Base-by-base conservation (phyloP, 306 rosid species). In the Sophora flavescens region DNA sequence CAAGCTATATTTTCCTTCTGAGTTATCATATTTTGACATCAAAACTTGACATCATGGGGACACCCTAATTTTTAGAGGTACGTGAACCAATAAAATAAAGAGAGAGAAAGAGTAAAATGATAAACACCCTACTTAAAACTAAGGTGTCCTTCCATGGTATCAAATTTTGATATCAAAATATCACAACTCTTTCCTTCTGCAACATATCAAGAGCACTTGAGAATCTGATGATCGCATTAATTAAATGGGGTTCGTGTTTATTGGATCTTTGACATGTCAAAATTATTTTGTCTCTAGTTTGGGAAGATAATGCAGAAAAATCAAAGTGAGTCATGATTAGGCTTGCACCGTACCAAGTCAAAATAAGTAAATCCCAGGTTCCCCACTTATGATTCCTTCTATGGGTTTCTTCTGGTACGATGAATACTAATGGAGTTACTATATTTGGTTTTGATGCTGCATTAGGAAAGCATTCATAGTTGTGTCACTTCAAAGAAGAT, bases 181-280 rank as follows among this genome's bases (percentile, higher is more conserved):
- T n/a, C n/a, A n/a, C n/a, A n/a, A n/a, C n/a, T n/a, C n/a, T 22
- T 22, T 22, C 22, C 22, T 22, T 22, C 1, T 22, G 1, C 22
- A 22, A 22, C 22, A 22, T 22, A 22, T 1, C 22, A 22, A 6
- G 11, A 41, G 45, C 45, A 41, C 45, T 41, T 41, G 1, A 41
- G 57, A 10, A 59, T 33, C 71, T 38, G 26, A 32, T 38, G 26
- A 32, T 39, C 22, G 11, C 9, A 47, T 45, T 63, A 50, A 54
- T 73, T 75, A 35, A 6, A 26, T 12, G 18, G n/a, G 63, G 11
- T 6, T 58, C n/a, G 52, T 10, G 28, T 52, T 8, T 22, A 68
- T 63, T 54, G 67, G 38, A 63, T 78, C 63, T 75, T 81, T 81
- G 83, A 81, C 75, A 10, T 10, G 77, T 12, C 71, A 56, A 72